Conservation (phyloP, 257 asterid species). For the Gentiana dahurica region DNA sequence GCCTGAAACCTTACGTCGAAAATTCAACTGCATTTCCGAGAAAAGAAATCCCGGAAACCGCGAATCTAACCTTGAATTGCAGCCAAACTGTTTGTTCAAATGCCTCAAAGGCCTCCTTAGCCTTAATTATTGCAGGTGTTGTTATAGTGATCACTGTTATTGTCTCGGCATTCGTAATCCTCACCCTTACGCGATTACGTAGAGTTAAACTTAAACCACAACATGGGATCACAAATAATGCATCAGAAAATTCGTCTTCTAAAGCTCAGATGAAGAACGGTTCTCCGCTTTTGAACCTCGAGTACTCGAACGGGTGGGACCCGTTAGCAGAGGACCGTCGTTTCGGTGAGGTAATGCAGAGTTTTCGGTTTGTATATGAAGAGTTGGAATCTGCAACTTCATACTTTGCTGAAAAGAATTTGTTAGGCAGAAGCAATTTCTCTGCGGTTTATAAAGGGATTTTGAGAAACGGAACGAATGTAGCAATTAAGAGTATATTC, state of each 20-base stretch:
- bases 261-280: slow-evolving; percentile 50
- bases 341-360: slow-evolving; percentile 46
- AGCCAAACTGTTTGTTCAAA: slow-evolving; percentile 41
- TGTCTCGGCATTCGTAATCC: slow-evolving; percentile 30
- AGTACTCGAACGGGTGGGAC: slow-evolving; percentile 90
- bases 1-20: slow-evolving; percentile 59
- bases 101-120: slow-evolving; percentile 42
- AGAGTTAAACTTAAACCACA: slow-evolving; percentile 50
- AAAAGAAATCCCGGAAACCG: slow-evolving; percentile 73
- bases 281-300: slow-evolving; percentile 84
- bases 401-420: slow-evolving; percentile 67
- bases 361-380: slow-evolving; percentile 59
- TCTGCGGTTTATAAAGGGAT: slow-evolving; percentile 60
- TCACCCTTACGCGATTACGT: slow-evolving; percentile 35
- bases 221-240: slow-evolving; percentile 22
- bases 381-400: slow-evolving; percentile 83
- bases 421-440: slow-evolving; percentile 62
- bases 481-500: slow-evolving; percentile 63
- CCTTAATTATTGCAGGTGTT: slow-evolving; percentile 52
- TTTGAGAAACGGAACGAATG: slow-evolving; percentile 66
- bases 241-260: slow-evolving; percentile 29
- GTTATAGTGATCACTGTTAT: slow-evolving; percentile 32
- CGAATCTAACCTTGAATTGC: slow-evolving; percentile 63
- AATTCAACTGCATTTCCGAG: slow-evolving; percentile 33
- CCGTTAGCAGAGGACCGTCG: slow-evolving; percentile 77